Evolutionary conservation across 768 basidiomycete species (phyloP), one percentile per base, ranked within the genome.

Genomic region (Tricholoma sp.): DNA sequence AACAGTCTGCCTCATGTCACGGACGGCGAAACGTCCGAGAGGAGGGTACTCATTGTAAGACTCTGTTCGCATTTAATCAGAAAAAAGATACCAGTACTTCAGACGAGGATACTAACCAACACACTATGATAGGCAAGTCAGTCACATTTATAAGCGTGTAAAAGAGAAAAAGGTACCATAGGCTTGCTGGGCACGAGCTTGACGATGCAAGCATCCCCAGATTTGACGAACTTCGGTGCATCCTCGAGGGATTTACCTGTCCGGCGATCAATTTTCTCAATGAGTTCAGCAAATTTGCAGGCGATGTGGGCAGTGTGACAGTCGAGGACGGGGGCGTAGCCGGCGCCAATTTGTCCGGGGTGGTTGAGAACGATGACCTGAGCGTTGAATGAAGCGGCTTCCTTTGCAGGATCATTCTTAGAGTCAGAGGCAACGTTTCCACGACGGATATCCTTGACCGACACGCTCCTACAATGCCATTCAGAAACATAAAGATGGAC

Each of bases 361-460:
- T 99, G 97, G 85, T 98, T 98, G 74, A 99, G 89, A 72, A 99
- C 91, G 73, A 99, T 98, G 81, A 98, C 96, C 83, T 98, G 97
- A 64, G 97, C 96, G 77, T 88, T 98, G 92, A 98, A 96, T 59
- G 94, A 96, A 61, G 94, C 92, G 62, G 95, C 94, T 80, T 97
- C 95, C 86, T 95, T 97, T 65, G 95, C 94, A 66, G 97, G 97
- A 82, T 98, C 96, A 78, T 98, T 98, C 92, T 99, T 99, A 67
- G 95, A 94, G 86, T 99, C 97, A 64, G 94, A 97, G 72, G 91
- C 92, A 66, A 98, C 97, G 78, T 98, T 98, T 60, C 97, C 97
- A 82, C 97, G 94, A 70, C 97, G 94, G 69, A 98, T 98, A 81
- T 99, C 97, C 86, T 99, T 99, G 75, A 99, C 96, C 59, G 97